Evolutionary conservation across 805 yeast species (phyloP), one percentile per base, ranked within the genome.

Genomic region (Brettanomyces bruxellensis): DNA sequence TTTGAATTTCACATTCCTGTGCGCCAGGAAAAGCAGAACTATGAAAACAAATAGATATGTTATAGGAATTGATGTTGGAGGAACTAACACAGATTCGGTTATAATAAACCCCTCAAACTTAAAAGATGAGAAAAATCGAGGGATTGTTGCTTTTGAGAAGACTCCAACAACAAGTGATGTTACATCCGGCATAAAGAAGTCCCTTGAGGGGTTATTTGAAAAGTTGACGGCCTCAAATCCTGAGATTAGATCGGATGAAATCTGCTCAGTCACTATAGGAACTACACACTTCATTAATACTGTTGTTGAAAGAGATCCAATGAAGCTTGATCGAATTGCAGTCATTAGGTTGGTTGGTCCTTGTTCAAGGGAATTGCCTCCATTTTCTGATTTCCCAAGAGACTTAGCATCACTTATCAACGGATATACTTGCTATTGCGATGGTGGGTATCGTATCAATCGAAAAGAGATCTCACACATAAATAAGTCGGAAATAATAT

Each of bases 221-320:
- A 52, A 55, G 24, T 54, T 72, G 37, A 67, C 71, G 42, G 57
- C 54, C 4, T 53, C 53, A 9, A 45, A 50, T 4, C 45, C 50
- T 3, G 48, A 40, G 14, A 52, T 58, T 28, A 28, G 45, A 3
- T 49, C 50, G n/a, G 53, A 58, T n/a, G 58, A 62, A 7, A 63
- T 73, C 5, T 55, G 59, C 4, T 59, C 74, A 1, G 72, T 72
- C n/a, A 71, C 76, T 2, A 72, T 73, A 49, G 78, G 78, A 13
- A 73, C 78, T 3, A 73, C 78, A 1, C 78, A 73, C 49, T 73
- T 73, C 57, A 71, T 73, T 54, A 73, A 73, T 56, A 75, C 77
- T 13, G 73, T 73, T 24, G 64, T 73, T 23, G 78, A 73, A 52
- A 67, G 67, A 47, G 76, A 72, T 52, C 49, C 55, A 25, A 66